Conservation (phyloP, 768 basidiomycete species). For the Tulasnella sp. region DNA sequence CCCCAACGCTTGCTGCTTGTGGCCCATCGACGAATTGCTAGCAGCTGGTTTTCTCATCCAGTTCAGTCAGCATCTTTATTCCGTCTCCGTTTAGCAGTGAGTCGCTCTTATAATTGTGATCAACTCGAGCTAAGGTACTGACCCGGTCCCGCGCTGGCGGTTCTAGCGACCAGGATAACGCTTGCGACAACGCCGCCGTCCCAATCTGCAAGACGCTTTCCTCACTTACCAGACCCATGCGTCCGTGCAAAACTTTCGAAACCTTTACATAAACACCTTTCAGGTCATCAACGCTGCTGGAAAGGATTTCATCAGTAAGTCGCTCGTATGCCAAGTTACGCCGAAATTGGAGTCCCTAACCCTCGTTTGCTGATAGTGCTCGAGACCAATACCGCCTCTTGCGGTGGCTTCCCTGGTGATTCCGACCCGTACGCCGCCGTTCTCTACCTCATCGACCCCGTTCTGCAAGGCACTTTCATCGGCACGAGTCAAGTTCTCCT, state of each 20-base stretch:
- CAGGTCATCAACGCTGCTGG: neutral
- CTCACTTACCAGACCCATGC: slow-evolving; percentile 22
- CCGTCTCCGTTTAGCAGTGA: slow-evolving; percentile 12
- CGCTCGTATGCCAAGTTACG: too few species aligned
- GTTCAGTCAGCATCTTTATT: slow-evolving; percentile 30
- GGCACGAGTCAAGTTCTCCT: slow-evolving; percentile 47
- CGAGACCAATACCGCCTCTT: too few species aligned
- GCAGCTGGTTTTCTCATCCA: slow-evolving; percentile 34
- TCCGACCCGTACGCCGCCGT: too few species aligned
- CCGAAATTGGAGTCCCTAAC: too few species aligned
- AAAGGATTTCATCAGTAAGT: neutral
- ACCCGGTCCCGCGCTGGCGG: neutral
- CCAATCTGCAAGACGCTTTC: neutral
- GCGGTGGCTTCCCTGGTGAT: too few species aligned
- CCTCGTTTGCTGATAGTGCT: too few species aligned
- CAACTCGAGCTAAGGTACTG: neutral
- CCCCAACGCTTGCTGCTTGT: slow-evolving; percentile 39
- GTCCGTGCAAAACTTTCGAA: slow-evolving; percentile 7
- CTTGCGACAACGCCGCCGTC: neutral
- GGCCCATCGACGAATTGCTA: slow-evolving; percentile 35
- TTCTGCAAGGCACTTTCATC: slow-evolving; percentile 52
- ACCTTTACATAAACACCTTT: slow-evolving; percentile 18
- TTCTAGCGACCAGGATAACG: slow-evolving; percentile 10
- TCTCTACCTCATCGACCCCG: too few species aligned
- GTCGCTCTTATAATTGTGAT: neutral